Base-by-base conservation (phyloP, 352 stramenopile genomes). In the Pythium brachiatum region DNA sequence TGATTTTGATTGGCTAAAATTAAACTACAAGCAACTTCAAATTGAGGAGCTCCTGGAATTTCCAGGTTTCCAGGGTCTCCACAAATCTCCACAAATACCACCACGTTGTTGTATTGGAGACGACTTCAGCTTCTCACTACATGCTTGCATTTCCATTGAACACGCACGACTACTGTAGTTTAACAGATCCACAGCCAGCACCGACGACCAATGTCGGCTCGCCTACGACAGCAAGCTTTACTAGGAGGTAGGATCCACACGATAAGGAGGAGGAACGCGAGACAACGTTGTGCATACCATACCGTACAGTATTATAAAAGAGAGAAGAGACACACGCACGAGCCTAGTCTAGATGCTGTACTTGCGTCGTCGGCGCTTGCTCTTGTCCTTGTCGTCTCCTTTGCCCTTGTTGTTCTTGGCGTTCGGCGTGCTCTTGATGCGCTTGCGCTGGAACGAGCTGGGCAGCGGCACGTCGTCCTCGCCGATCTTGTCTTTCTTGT, bases 391-490 rank as follows among this genome's bases (percentile, higher is more conserved):
- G 12, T 53, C 21, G 39, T n/a, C 34, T 21, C 29, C 26, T 60
- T 13, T 73, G 38, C 39, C 76, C 41, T 79, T 77, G 16, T 59
- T 69, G 53, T 78, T 50, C 47, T 72, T 68, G 23, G 51, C 20
- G 36, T 64, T 26, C 65, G 43, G 25, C 2, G 48, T 44, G 21
- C 23, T 56, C 27, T 52, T 36, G 12, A 81, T 78, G 20, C 73
- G 69, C 61, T 90, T 88, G 60, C 83, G 79, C 72, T 89, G 76
- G 75, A 90, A 92, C 18, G 81, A 69, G 50, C 71, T 90, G 16
- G 83, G 83, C 41, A 92, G 61, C 27, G 83, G 81, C 11, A 90
- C 70, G 20, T 92, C 83, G 59, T 88, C 78, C 27, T 87, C 77
- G 1, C 66, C 73, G 15, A 90, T 60, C 3, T 57, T 41, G 32